Conservation (phyloP, 2,329 filamentous ascomycete species). For the Salinomyces thailandicus region DNA sequence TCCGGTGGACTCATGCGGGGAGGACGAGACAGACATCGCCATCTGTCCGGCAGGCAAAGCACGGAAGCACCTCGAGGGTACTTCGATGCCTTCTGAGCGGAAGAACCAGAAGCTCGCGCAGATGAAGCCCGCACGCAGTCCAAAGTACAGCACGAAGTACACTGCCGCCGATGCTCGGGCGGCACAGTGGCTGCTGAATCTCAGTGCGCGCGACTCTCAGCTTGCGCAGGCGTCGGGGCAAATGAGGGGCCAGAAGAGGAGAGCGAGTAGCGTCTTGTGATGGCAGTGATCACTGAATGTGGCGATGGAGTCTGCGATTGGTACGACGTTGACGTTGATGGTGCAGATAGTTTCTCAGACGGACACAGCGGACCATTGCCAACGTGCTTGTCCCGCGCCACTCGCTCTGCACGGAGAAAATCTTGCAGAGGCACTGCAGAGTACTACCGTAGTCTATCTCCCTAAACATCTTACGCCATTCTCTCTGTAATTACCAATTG, state of each 20-base stretch:
- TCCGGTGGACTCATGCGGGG: constrained; percentile 9
- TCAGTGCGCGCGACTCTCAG: constrained; percentile 14
- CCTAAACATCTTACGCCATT: too few species aligned
- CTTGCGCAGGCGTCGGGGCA: constrained; percentile 9
- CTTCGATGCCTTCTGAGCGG: background rate
- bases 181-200: constrained; percentile 17
- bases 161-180: constrained; percentile 13
- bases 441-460: too few species aligned
- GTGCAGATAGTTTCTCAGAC: too few species aligned
- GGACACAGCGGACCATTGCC: too few species aligned
- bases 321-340: too few species aligned
- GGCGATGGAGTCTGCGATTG: too few species aligned
- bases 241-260: constrained; percentile 7
- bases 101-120: background rate
- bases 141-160: constrained; percentile 4
- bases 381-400: too few species aligned
- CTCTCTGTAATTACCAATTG: too few species aligned
- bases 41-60: constrained; percentile 4
- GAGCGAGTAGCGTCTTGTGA: too few species aligned
- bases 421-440: too few species aligned
- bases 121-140: background rate
- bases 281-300: too few species aligned
- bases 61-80: constrained; percentile 1
- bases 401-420: too few species aligned
- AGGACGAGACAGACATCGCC: constrained; percentile 12